Percentiles rank a stretch among this genome's conserved stretches.
Conservation (phyloP, 345 rosid genomes). For the Pugionium cornutum region DNA sequence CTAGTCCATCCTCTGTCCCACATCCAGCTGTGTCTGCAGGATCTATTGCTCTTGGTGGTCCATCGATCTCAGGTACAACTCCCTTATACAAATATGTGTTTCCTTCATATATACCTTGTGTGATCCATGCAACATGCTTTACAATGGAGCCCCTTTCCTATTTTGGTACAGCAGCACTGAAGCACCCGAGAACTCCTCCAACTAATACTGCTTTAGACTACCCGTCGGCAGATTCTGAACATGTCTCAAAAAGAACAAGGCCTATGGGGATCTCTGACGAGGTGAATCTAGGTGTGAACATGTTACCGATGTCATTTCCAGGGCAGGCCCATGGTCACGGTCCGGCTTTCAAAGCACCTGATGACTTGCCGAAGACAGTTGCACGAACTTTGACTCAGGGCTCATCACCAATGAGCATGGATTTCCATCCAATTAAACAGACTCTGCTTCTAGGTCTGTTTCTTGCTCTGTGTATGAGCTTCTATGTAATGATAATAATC, state of each 20-base stretch:
- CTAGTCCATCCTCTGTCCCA: constrained; percentile 75
- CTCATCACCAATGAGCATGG: constrained; percentile 97
- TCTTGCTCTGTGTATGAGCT: not conserved
- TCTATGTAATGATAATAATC: constrained; percentile 5
- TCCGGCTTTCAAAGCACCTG: constrained; percentile 67
- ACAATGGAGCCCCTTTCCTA: constrained; percentile 12
- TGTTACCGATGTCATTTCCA: constrained; percentile 75
- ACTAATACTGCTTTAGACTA: constrained; percentile 78
- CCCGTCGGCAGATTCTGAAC: constrained; percentile 89
- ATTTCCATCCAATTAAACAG: constrained; percentile 86
- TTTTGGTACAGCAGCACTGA: constrained; percentile 63
- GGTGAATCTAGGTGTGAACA: constrained; percentile 78
- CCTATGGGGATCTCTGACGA: constrained; percentile 90
- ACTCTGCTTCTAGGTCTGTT: constrained; percentile 81
- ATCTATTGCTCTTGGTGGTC: constrained; percentile 82
- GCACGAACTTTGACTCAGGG: constrained; percentile 77
- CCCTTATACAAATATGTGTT: constrained; percentile 12
- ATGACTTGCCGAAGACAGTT: constrained; percentile 84
- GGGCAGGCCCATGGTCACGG: constrained; percentile 70
- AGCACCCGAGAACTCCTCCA: constrained; percentile 92
- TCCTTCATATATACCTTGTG: not conserved
- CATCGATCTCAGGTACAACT: constrained; percentile 70
- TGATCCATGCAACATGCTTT: constrained; percentile 22
- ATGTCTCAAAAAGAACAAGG: constrained; percentile 84
- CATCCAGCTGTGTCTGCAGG: constrained; percentile 86